These are phyloP conservation scores for Sechiopsis laciniata DNA, from an alignment of 306 rosid genomes.

Conservation along the genomic window DNA sequence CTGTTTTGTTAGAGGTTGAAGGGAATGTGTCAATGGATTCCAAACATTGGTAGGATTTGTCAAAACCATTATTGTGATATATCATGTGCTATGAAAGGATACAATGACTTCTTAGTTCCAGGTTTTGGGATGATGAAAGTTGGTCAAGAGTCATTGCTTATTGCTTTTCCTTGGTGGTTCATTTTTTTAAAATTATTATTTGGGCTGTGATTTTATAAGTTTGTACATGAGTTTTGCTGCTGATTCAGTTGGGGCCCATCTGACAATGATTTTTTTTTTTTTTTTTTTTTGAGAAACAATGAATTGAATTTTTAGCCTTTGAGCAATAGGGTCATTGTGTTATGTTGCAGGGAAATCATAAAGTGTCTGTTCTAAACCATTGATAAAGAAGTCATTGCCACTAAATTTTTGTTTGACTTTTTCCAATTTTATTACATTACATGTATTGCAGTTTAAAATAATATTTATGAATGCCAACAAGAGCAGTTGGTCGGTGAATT, in stretches of 20 bases:
- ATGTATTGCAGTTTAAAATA: no score
- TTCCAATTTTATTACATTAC: no score
- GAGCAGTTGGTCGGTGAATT: no score
- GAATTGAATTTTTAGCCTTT: not conserved
- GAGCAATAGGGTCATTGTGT: not conserved
- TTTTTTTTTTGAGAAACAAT: no score
- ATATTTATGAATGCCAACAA: no score
- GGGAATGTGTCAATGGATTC: constrained; percentile 1
- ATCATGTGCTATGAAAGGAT: no score
- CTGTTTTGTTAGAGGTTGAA: not conserved
- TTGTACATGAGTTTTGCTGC: not conserved
- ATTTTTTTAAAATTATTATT: not conserved
- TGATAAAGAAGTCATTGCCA: no score
- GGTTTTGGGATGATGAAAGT: not conserved
- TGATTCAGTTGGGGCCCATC: not conserved
- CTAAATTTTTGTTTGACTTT: no score
- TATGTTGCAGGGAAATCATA: not conserved
- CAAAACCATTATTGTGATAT: constrained; percentile 3
- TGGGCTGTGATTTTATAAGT: not conserved
- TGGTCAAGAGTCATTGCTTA: not conserved
- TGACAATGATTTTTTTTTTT: no score
- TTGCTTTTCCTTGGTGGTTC: not conserved
- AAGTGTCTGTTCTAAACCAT: no score
- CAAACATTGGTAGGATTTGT: not conserved
- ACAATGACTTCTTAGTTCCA: no score